Evolutionary conservation across 345 rosid species (phyloP), one percentile per base, ranked within the genome.

Genomic region (Gossypium raimondii): DNA sequence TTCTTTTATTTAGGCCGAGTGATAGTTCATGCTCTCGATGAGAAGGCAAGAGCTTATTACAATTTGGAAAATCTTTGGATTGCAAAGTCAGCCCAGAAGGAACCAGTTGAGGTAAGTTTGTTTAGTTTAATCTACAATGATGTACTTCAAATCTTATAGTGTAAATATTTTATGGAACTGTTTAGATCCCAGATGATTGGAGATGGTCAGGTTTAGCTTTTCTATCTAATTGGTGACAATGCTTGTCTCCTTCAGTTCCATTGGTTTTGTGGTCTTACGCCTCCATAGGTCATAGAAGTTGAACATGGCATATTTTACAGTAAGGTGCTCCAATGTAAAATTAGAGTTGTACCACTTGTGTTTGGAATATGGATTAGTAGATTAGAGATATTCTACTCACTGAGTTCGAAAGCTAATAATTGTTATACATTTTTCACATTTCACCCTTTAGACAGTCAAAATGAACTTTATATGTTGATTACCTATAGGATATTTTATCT

Each of bases 11-110:
- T 61, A 62, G 67, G 67, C 18, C 34, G 67, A 17, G 67, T 62
- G 67, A 34, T 62, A 62, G 67, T 62, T 62, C 67, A 62, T 34
- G 45, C 67, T 34, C 67, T 62, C 6, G 67, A 62, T 3, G 67
- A 62, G 86, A 89, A 91, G 73, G 98, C 98, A 9, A 89, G 98
- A 77, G 86, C 80, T 77, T 92, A 92, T 74, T 94, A 89, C 82
- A 79, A 89, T 80, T 82, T 92, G 85, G 98, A 94, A 82, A 78
- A 76, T 51, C 85, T 91, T 68, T 88, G 97, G 93, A 76, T 78
- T 58, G 38, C 78, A 9, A 79, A 75, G 60, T n/a, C 70, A 55
- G 65, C 81, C 14, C 75, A 64, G 43, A 67, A 73, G 60, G 93
- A 90, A 60, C 72, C 85, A 2, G 78, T 69, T 75, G 82, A 87